These are phyloP conservation scores for Pulveroboletus ravenelii DNA, from an alignment of 768 basidiomycete genomes.

Conservation along the genomic window DNA sequence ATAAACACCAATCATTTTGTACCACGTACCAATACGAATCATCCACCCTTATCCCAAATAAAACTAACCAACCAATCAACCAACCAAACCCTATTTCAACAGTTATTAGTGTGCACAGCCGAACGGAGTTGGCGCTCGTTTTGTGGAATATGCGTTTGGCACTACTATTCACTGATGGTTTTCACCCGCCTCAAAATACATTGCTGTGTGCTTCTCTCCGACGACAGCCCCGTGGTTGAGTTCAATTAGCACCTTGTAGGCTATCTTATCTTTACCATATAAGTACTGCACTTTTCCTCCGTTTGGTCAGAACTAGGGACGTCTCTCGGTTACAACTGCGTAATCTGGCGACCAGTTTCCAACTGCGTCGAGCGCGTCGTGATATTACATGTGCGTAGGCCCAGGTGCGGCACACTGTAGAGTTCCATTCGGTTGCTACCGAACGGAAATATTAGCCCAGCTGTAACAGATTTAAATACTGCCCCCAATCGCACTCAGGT, in stretches of 20 bases:
- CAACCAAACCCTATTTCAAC: no score
- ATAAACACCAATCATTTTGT: no score
- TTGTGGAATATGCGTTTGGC: no score
- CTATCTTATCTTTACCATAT: background rate
- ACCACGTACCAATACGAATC: no score
- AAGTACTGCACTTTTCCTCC: background rate
- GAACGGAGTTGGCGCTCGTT: no score
- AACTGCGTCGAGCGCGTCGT: background rate
- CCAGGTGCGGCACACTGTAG: background rate
- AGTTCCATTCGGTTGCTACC: slow-evolving; percentile 18
- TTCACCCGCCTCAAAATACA: no score
- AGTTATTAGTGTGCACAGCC: no score
- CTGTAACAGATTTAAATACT: slow-evolving; percentile 11
- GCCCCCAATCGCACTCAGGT: background rate
- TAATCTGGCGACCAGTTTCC: background rate
- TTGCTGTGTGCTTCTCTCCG: background rate
- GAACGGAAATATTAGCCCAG: slow-evolving; percentile 5
- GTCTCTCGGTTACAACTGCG: background rate
- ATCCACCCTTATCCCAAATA: no score
- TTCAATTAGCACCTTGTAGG: no score
- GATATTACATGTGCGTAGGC: slow-evolving; percentile 5
- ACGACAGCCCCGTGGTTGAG: no score
- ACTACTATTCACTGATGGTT: no score
- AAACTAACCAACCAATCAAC: no score
- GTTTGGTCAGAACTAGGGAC: background rate